A percentile compares a stretch with the other conserved stretches of the same genome.
phyloP scores from a whole-genome alignment of 805 yeast genomes.

The Wickerhamiella parazyma region DNA sequence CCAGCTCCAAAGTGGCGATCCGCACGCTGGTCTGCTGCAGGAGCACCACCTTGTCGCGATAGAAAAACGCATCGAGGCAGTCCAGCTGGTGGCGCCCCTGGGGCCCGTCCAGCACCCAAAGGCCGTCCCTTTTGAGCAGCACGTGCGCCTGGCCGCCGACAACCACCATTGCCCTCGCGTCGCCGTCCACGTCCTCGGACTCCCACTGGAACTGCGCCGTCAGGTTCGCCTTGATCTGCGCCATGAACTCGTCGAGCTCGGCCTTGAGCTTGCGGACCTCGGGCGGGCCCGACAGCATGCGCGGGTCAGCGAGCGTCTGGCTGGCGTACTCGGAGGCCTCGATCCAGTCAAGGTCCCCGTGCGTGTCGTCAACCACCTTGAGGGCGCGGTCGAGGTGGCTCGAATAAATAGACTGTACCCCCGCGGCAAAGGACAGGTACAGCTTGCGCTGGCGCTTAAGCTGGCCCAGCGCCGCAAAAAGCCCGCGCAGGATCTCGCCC shows the following conservation, averaged over 20 bases:
- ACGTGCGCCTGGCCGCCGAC: neutral
- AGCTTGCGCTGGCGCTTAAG: neutral
- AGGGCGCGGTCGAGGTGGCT: slow-evolving; percentile 6
- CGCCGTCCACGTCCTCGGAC: neutral
- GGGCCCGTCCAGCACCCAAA: neutral
- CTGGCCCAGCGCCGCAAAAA: neutral
- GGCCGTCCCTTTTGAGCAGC: neutral
- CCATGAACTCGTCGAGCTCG: neutral
- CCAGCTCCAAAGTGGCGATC: neutral
- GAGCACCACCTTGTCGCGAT: neutral
- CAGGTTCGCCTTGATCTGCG: neutral
- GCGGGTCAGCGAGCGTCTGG: neutral
- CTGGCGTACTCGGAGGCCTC: slow-evolving; percentile 6
- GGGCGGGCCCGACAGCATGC: neutral
- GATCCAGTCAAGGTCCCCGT: neutral
- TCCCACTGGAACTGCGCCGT: neutral
- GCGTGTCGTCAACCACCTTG: slow-evolving; percentile 1
- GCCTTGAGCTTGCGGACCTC: neutral
- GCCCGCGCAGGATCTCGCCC: neutral
- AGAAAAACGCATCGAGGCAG: neutral
- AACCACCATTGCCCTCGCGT: neutral
- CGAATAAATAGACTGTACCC: slow-evolving; percentile 2
- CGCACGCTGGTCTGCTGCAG: neutral
- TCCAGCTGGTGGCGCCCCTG: neutral
- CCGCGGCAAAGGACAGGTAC: slow-evolving; percentile 2